Evolutionary conservation across 257 asterid species (phyloP).

Genomic region (Solanum tacnaense): DNA sequence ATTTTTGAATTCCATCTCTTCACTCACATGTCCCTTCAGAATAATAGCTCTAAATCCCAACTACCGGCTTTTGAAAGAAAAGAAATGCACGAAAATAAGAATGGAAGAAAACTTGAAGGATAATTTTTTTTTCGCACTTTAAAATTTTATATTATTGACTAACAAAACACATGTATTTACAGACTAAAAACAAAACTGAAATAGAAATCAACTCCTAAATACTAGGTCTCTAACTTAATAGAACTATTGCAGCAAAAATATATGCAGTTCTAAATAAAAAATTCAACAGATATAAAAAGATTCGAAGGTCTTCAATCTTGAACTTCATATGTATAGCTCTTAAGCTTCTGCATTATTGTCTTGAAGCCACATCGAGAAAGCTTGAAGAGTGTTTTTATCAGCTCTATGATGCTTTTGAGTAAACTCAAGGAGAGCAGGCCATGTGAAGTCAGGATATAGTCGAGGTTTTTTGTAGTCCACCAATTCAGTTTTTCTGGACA

Average conservation of each 20-base stretch:
- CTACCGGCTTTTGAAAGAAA: background rate
- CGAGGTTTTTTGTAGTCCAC: background rate
- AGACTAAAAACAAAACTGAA: background rate
- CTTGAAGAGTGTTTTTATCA: background rate
- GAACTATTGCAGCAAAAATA: background rate
- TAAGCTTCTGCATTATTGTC: too few relatives aligned
- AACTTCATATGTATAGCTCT: background rate
- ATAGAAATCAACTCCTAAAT: too few relatives aligned
- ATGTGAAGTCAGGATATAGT: background rate
- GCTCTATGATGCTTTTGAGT: background rate
- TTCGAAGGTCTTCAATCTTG: background rate
- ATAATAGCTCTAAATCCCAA: background rate
- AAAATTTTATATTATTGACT: too few relatives aligned
- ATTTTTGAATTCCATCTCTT: background rate
- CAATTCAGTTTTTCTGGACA: background rate
- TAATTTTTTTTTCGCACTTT: too few relatives aligned
- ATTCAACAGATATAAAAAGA: background rate
- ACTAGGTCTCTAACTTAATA: background rate
- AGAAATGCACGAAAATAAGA: background rate
- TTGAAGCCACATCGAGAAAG: background rate
- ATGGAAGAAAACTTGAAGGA: background rate
- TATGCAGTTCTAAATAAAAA: too few relatives aligned
- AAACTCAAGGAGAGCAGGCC: background rate
- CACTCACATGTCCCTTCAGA: background rate
- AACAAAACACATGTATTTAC: background rate